These are phyloP conservation scores for Phalaenopsis aphrodite DNA, from an alignment of 106 monocot species.

Conservation along the genomic window DNA sequence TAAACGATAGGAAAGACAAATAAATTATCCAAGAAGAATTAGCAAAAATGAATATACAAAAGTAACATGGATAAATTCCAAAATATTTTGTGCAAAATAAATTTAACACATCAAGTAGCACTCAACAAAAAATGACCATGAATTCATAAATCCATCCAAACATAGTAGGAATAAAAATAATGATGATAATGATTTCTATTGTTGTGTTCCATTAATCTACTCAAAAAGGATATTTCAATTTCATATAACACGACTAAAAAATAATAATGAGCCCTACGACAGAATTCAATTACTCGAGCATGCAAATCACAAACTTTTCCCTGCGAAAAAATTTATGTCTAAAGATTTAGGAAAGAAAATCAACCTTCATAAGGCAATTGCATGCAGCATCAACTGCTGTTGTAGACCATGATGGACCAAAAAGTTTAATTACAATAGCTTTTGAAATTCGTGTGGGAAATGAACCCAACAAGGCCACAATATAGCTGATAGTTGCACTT, in stretches of 20 bases:
- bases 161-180: neutral
- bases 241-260: neutral
- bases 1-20: neutral
- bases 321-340: neutral
- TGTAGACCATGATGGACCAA: constrained; percentile 68
- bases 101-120: neutral
- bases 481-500: constrained; percentile 38
- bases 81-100: neutral
- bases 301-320: neutral
- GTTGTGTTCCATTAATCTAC: neutral
- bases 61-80: neutral
- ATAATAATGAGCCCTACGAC: neutral
- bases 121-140: neutral
- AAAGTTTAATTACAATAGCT: constrained; percentile 34
- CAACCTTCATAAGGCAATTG: constrained; percentile 54
- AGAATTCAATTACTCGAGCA: neutral
- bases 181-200: neutral
- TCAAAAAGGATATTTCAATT: neutral
- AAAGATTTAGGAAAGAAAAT: neutral
- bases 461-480: constrained; percentile 49
- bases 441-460: constrained; percentile 34
- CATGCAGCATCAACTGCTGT: constrained; percentile 71
- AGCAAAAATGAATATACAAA: neutral
- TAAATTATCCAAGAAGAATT: neutral
- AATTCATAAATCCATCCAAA: neutral